Evolutionary conservation across 1,284 basidiomycete genomes (phyloP), one percentile per base, ranked within the genome.

Genomic region (Ceratobasidium papillatum): DNA sequence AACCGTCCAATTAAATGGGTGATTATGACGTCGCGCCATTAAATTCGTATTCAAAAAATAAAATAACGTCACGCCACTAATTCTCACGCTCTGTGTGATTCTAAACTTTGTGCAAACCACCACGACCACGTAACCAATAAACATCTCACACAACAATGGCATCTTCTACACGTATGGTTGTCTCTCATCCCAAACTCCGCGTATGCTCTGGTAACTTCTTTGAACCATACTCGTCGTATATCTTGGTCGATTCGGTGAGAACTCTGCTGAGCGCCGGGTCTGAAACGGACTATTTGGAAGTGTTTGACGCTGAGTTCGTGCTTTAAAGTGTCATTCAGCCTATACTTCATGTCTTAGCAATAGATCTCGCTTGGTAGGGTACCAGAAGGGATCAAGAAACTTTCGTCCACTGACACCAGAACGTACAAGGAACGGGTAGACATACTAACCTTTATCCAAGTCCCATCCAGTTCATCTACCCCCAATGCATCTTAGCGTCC

Each of bases 201-300:
- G 3, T 17, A 9, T 30, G 61, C 27, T 72, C 69, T 2, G 49
- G 62, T 17, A 58, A 72, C 1, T 72, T 72, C 32, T 72, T 52
- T 17, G 62, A 72, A 36, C 58, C 69, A 22, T 72, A 72, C 34
- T 58, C 69, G 30, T 58, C 69, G 3, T 61, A 62, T 27, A 58
- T 72, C 27, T 27, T 72, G 2, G 69, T 72, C 19, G 27, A 61
- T 27, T 72, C 69, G 11, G 58, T 58, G 25, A 47, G n/a, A 45
- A 2, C 45, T 25, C 32, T 62, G 12, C n/a, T 72, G 19, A 30
- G 12, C 3, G 58, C 58, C 5, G 69, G 69, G 51, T 72, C 58
- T 27, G 69, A 72, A 32, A 5, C 58, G 14, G 36, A 22, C n/a
- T 72, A 72, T 22, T 56, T 72, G 56, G 19, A 62, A 1, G 69